These are phyloP conservation scores for Dendrobium officinale DNA, from an alignment of 106 monocot species.

Conservation along the genomic window DNA sequence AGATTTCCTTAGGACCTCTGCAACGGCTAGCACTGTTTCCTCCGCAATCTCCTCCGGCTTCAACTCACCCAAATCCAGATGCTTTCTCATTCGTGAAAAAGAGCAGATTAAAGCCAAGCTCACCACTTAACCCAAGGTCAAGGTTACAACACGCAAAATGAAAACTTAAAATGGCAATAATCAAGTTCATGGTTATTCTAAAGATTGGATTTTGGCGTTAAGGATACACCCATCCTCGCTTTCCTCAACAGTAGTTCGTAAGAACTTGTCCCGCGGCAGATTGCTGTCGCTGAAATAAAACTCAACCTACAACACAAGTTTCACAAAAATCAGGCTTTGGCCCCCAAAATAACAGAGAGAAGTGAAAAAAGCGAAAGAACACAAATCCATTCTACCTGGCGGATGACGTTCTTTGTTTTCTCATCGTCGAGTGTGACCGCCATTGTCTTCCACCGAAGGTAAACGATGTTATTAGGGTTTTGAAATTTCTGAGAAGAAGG, in stretches of 20 bases:
- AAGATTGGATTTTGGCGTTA: not conserved
- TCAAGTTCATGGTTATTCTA: not conserved
- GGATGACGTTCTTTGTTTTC: conserved; percentile 45
- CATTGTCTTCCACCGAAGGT: conserved; percentile 17
- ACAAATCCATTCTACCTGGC: conserved; percentile 42
- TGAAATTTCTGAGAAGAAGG: not conserved
- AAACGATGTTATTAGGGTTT: conserved; percentile 4
- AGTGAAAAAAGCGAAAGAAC: not conserved
- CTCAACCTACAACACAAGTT: conserved; percentile 50
- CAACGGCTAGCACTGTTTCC: conserved; percentile 48
- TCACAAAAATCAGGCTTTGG: not conserved
- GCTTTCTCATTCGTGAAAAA: conserved; percentile 62
- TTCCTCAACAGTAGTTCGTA: conserved; percentile 44
- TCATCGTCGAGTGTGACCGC: conserved; percentile 32
- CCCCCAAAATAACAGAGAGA: not conserved
- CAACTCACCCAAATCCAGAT: conserved; percentile 48
- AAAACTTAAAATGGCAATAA: not conserved
- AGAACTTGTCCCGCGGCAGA: conserved; percentile 76
- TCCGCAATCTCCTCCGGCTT: conserved; percentile 66
- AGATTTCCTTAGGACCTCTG: conserved; percentile 56
- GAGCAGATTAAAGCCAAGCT: conserved; percentile 81
- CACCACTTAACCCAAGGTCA: conserved; percentile 52
- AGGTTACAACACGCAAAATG: conserved; percentile 1
- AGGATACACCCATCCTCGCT: conserved; percentile 72
- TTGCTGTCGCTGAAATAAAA: conserved; percentile 99